A percentile compares a stretch with the other conserved stretches of the same genome.
phyloP scores from a whole-genome alignment of 2,329 filamentous ascomycete species.

The Arthrobotrys conoides region DNA sequence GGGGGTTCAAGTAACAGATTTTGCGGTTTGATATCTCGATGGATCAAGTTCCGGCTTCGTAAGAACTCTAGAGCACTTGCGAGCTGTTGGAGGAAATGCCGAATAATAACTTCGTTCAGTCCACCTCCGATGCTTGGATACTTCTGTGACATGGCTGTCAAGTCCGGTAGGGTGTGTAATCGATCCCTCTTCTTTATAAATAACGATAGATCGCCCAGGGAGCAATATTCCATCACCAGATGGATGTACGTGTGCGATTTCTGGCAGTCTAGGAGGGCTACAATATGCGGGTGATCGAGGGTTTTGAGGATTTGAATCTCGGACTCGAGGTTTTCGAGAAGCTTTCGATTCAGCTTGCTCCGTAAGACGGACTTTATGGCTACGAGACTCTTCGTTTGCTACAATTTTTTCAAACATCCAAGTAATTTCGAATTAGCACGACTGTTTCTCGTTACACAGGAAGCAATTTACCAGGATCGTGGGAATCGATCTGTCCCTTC shows the following conservation, averaged over 20 bases:
- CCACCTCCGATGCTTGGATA: slow-evolving; percentile 90
- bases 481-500: slow-evolving; percentile 17
- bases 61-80: slow-evolving; percentile 92
- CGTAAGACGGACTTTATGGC: slow-evolving; percentile 98
- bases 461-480: slow-evolving; percentile 33
- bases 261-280: slow-evolving; percentile 93
- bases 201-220: slow-evolving; percentile 90
- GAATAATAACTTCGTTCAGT: slow-evolving; percentile 95
- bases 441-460: slow-evolving; percentile 4
- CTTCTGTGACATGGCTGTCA: slow-evolving; percentile 90
- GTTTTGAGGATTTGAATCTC: slow-evolving; percentile 97
- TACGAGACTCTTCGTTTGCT: slow-evolving; percentile 85
- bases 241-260: slow-evolving; percentile 91
- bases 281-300: slow-evolving; percentile 95
- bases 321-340: slow-evolving; percentile 93
- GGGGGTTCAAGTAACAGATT: slow-evolving; percentile 88
- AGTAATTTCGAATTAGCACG: slow-evolving; percentile 36
- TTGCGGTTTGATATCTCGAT: slow-evolving; percentile 97
- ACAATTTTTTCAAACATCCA: slow-evolving; percentile 37
- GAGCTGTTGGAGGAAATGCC: slow-evolving; percentile 96
- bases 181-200: slow-evolving; percentile 96
- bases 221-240: slow-evolving; percentile 98
- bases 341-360: slow-evolving; percentile 90
- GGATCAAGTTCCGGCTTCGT: slow-evolving; percentile 86
- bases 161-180: slow-evolving; percentile 81